Percentiles rank a stretch among this genome's conserved stretches.
Conservation (phyloP, 805 yeast genomes). For the Candida ulmi region DNA sequence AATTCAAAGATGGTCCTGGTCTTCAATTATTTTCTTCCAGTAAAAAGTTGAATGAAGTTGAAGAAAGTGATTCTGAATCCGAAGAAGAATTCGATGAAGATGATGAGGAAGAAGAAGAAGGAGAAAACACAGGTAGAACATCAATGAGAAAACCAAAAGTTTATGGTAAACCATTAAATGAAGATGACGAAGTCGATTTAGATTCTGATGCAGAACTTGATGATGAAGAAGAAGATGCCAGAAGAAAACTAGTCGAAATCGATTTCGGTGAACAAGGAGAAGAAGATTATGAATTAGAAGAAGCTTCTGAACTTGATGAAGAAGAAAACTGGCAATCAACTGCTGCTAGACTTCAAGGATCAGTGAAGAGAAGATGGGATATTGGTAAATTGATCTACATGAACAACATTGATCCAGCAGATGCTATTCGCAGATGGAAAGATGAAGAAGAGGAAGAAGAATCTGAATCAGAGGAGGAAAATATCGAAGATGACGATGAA, state of each 20-base stretch:
- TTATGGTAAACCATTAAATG: slow-evolving; percentile 47
- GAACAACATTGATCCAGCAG: slow-evolving; percentile 69
- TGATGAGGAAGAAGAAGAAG: slow-evolving; percentile 24
- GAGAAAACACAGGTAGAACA: slow-evolving; percentile 54
- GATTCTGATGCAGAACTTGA: slow-evolving; percentile 39
- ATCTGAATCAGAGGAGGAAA: slow-evolving; percentile 34
- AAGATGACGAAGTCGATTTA: slow-evolving; percentile 41
- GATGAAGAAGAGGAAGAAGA: slow-evolving; percentile 42
- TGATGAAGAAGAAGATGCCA: slow-evolving; percentile 32
- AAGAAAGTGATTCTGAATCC: slow-evolving; percentile 31
- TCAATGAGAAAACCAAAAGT: slow-evolving; percentile 56
- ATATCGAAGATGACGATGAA: slow-evolving; percentile 35
- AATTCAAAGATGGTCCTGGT: slow-evolving; percentile 59
- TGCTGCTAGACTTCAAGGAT: slow-evolving; percentile 59
- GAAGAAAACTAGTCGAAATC: slow-evolving; percentile 40
- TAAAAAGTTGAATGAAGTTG: slow-evolving; percentile 41
- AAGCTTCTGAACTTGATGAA: slow-evolving; percentile 47
- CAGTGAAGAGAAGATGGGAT: slow-evolving; percentile 60
- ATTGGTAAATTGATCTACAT: slow-evolving; percentile 75
- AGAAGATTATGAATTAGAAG: slow-evolving; percentile 36
- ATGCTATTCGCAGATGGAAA: slow-evolving; percentile 68
- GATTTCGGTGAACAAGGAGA: slow-evolving; percentile 36
- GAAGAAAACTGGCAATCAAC: slow-evolving; percentile 36
- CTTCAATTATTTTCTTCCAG: slow-evolving; percentile 68
- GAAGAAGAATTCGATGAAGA: slow-evolving; percentile 31